These are phyloP conservation scores for Amylostereum chailletii DNA, from an alignment of 1,284 basidiomycete species.

Conservation along the genomic window DNA sequence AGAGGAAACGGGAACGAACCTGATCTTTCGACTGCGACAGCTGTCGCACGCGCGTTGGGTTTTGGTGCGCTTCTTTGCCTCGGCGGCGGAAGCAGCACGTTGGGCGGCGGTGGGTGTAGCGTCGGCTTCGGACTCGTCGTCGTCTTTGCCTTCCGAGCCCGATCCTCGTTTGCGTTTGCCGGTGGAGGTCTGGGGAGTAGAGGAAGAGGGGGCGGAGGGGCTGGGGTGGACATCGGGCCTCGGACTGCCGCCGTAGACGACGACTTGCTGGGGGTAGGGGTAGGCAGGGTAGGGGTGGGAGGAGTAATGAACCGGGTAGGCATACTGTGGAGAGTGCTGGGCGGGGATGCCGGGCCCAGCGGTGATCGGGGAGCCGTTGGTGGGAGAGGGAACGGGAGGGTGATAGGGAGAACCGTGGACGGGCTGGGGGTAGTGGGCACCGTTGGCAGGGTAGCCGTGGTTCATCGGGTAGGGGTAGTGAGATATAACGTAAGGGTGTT, in stretches of 20 bases:
- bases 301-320: conserved; percentile 47
- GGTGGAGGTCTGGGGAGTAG: neutral
- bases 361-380: conserved; percentile 29
- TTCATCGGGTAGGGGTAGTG: conserved; percentile 37
- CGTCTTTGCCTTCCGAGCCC: neutral
- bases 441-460: conserved; percentile 39
- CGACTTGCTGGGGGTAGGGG: neutral
- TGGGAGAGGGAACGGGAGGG: conserved; percentile 27
- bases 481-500: too few relatives aligned
- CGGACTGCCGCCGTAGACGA: neutral
- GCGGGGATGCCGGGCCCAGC: conserved; percentile 32
- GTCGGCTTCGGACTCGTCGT: neutral
- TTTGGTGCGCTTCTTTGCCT: conserved; percentile 82
- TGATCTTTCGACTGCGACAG: conserved; percentile 90
- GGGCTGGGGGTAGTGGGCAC: conserved; percentile 49
- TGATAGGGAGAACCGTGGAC: conserved; percentile 26
- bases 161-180: neutral
- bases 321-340: conserved; percentile 35
- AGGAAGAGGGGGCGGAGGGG: neutral
- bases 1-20: conserved; percentile 30
- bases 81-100: conserved; percentile 30
- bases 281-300: conserved; percentile 31
- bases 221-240: neutral
- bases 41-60: conserved; percentile 87
- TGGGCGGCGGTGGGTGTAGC: conserved; percentile 18